These are phyloP conservation scores for Scleroderma bovista DNA, from an alignment of 768 basidiomycete species.

Conservation along the genomic window DNA sequence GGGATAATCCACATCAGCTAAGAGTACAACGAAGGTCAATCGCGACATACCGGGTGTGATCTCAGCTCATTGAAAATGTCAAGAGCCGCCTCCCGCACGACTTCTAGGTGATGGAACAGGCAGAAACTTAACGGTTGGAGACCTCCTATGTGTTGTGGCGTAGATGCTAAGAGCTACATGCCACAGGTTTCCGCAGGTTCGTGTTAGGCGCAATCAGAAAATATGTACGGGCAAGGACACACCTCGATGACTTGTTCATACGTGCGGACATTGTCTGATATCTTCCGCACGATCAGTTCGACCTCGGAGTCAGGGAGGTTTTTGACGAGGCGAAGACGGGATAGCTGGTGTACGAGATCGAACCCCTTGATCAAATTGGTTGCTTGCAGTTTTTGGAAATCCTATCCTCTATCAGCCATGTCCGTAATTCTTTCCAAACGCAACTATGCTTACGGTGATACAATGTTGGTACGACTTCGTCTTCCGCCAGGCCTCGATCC, in stretches of 20 bases:
- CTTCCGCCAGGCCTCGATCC: conserved; percentile 91
- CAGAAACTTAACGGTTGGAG: conserved; percentile 83
- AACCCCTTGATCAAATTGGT: conserved; percentile 67
- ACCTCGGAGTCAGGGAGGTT: conserved; percentile 70
- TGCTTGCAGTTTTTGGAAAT: conserved; percentile 52
- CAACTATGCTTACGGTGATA: conserved; percentile 48
- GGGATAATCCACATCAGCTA: background rate
- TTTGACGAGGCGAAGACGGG: conserved; percentile 70
- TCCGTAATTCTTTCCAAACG: background rate
- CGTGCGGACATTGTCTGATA: conserved; percentile 64
- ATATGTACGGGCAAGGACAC: conserved; percentile 7
- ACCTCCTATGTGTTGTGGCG: conserved; percentile 76
- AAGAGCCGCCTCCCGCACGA: conserved; percentile 72
- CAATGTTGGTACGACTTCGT: conserved; percentile 76
- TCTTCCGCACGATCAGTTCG: conserved; percentile 63
- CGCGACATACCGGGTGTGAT: conserved; percentile 57
- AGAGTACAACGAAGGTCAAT: background rate
- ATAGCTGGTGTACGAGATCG: conserved; percentile 83
- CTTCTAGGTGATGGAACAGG: conserved; percentile 81
- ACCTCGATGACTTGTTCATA: conserved; percentile 94
- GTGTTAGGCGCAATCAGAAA: background rate
- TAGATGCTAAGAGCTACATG: conserved; percentile 68
- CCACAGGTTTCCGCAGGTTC: background rate
- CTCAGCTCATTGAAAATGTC: conserved; percentile 81
- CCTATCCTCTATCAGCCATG: conserved; percentile 39